These are phyloP conservation scores for Candida oleophila DNA, from an alignment of 805 yeast genomes.

Conservation along the genomic window DNA sequence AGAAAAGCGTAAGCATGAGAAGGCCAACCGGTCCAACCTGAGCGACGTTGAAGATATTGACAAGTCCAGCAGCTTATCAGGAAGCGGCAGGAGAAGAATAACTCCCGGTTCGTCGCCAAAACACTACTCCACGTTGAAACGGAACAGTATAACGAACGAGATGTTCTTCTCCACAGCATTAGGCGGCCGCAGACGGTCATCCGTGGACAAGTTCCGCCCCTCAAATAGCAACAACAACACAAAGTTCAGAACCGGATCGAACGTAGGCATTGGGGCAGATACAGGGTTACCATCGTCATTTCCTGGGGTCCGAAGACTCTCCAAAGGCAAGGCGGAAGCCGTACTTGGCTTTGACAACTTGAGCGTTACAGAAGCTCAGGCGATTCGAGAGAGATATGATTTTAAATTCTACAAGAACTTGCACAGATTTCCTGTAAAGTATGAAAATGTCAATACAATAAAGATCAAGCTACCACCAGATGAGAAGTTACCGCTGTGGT, in stretches of 20 bases:
- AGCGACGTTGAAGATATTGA: conserved; percentile 24
- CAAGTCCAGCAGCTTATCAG: not conserved
- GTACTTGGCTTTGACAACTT: conserved; percentile 2
- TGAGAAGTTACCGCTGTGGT: conserved; percentile 73
- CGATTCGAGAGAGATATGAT: conserved; percentile 23
- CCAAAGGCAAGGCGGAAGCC: conserved; percentile 1
- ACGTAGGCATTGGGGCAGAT: conserved; percentile 22
- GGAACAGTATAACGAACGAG: conserved; percentile 23
- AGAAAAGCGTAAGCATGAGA: conserved; percentile 46
- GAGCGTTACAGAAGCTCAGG: conserved; percentile 8
- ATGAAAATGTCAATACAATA: conserved; percentile 38
- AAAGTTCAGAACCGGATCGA: conserved; percentile 18
- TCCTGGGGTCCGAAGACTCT: conserved; percentile 5
- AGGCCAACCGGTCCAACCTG: conserved; percentile 21
- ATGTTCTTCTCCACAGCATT: conserved; percentile 13
- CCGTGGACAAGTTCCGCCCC: conserved; percentile 31
- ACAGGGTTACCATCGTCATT: conserved; percentile 4
- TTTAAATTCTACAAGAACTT: conserved; percentile 43
- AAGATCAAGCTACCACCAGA: conserved; percentile 60
- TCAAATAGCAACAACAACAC: conserved; percentile 1
- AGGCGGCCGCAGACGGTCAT: conserved; percentile 28
- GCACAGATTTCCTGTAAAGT: conserved; percentile 28
- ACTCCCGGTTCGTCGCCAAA: conserved; percentile 35
- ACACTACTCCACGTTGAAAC: conserved; percentile 12
- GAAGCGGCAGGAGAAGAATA: conserved; percentile 11